Evolutionary conservation across 345 rosid genomes (phyloP).

Genomic region (Erodium maritimum): DNA sequence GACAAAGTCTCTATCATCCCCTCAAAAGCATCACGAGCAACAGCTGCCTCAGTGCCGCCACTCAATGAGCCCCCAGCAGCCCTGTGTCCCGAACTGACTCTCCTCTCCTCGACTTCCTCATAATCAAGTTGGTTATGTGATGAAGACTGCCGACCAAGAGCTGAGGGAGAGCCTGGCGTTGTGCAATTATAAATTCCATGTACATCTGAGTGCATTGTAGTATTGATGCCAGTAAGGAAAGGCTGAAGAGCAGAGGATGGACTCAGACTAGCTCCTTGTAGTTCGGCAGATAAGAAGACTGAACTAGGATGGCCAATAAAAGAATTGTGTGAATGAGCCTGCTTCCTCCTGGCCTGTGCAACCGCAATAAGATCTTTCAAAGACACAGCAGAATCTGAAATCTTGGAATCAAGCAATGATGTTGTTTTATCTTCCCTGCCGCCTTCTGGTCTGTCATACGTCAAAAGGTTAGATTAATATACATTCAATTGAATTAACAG

Average conservation of each 20-base stretch:
- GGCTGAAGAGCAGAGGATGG: constrained; percentile 34
- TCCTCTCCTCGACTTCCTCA: constrained; percentile 60
- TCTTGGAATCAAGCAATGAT: constrained; percentile 31
- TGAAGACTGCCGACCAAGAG: constrained; percentile 29
- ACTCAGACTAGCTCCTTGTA: constrained; percentile 39
- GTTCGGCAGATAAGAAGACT: constrained; percentile 20
- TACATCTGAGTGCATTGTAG: constrained; percentile 25
- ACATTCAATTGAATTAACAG: constrained; percentile 4
- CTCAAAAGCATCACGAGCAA: constrained; percentile 93
- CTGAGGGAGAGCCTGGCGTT: constrained; percentile 33
- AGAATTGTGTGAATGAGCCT: constrained; percentile 51
- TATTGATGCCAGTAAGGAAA: constrained; percentile 28
- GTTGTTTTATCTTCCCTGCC: constrained; percentile 27
- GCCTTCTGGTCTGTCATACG: constrained; percentile 30
- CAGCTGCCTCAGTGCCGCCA: constrained; percentile 87
- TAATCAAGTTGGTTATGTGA: constrained; percentile 28
- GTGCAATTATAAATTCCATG: constrained; percentile 26
- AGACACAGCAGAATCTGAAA: constrained; percentile 48
- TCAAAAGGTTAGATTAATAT: background rate
- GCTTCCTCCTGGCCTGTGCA: constrained; percentile 82
- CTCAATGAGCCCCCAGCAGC: constrained; percentile 64
- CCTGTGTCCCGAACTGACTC: constrained; percentile 44
- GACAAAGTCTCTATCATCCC: constrained; percentile 98
- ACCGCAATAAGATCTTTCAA: constrained; percentile 89
- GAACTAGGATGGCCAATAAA: constrained; percentile 33